Conservation (phyloP, 495 filamentous ascomycete species). For the Podospora bellae-mahoneyi region DNA sequence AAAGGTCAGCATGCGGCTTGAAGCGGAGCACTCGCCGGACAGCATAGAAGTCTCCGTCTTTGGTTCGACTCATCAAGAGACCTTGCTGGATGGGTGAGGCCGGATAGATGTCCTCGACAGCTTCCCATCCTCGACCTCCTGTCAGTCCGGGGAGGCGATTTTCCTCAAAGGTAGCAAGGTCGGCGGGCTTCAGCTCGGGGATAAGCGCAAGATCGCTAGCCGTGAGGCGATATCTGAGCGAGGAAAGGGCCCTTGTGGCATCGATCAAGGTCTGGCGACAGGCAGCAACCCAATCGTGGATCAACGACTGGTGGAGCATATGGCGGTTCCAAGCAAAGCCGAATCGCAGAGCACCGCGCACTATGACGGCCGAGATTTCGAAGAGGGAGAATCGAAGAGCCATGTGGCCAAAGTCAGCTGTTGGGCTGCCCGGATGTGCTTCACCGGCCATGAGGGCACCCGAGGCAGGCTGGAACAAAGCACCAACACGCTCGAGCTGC, state of each 20-base stretch:
- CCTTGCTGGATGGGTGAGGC: slow-evolving; percentile 45
- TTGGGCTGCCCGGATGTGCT: slow-evolving; percentile 19
- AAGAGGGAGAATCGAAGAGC: slow-evolving; percentile 54
- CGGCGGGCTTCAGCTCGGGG: slow-evolving; percentile 22
- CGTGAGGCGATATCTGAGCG: slow-evolving; percentile 39
- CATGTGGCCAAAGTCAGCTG: slow-evolving; percentile 43
- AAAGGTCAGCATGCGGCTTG: background rate
- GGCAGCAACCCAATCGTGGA: slow-evolving; percentile 48
- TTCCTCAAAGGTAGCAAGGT: slow-evolving; percentile 17
- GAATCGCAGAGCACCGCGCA: slow-evolving; percentile 49
- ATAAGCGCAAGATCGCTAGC: slow-evolving; percentile 53
- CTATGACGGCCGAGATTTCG: slow-evolving; percentile 46
- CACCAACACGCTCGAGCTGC: slow-evolving; percentile 55
- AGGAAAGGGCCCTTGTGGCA: slow-evolving; percentile 40
- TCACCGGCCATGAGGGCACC: slow-evolving; percentile 29
- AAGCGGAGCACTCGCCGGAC: slow-evolving; percentile 20
- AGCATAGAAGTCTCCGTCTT: slow-evolving; percentile 34
- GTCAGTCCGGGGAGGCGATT: slow-evolving; percentile 2
- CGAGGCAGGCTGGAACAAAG: slow-evolving; percentile 44
- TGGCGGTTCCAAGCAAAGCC: slow-evolving; percentile 56
- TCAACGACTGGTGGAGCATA: slow-evolving; percentile 51
- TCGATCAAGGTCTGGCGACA: slow-evolving; percentile 44
- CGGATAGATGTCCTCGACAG: slow-evolving; percentile 44
- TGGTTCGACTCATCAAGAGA: slow-evolving; percentile 48
- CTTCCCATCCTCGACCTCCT: slow-evolving; percentile 18